Evolutionary conservation across 306 rosid genomes (phyloP).

Genomic region (Trichosanthes cucumerina): DNA sequence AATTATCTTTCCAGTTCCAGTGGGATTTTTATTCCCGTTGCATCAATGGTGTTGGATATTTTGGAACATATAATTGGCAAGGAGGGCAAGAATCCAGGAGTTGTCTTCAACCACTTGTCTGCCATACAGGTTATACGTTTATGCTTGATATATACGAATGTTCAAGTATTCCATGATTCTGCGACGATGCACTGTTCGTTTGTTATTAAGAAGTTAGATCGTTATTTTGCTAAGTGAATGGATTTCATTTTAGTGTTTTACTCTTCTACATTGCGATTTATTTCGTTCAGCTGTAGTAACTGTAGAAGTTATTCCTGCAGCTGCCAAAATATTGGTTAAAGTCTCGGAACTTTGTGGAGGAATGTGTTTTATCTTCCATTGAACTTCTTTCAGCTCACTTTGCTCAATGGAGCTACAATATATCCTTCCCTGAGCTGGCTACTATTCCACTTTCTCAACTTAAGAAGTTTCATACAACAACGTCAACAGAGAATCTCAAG

Average conservation of each 20-base stretch:
- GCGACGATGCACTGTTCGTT: neutral
- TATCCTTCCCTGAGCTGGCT: slow-evolving; percentile 89
- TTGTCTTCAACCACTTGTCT: slow-evolving; percentile 31
- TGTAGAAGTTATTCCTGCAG: slow-evolving; percentile 30
- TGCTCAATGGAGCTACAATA: slow-evolving; percentile 71
- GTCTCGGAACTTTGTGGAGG: slow-evolving; percentile 63
- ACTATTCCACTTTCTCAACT: slow-evolving; percentile 60
- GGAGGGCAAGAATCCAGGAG: slow-evolving; percentile 53
- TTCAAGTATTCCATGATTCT: neutral
- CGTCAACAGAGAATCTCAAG: slow-evolving; percentile 55
- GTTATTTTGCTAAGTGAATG: neutral
- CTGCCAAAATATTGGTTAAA: slow-evolving; percentile 83
- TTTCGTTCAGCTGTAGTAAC: slow-evolving; percentile 13
- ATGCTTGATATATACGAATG: neutral
- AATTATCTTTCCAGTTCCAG: slow-evolving; percentile 64
- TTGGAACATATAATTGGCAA: slow-evolving; percentile 57
- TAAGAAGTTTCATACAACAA: slow-evolving; percentile 52
- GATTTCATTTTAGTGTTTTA: neutral
- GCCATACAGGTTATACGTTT: slow-evolving; percentile 48
- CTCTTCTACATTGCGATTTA: neutral
- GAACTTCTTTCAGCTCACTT: slow-evolving; percentile 78
- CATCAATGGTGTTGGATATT: slow-evolving; percentile 62
- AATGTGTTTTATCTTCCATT: slow-evolving; percentile 59
- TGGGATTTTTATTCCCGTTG: slow-evolving; percentile 79
- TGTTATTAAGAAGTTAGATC: neutral